Percentiles rank a stretch among this genome's conserved stretches.
Evolutionary conservation across 1,284 basidiomycete genomes (phyloP).

Genomic region (Cryptococcus jaspeensis): DNA sequence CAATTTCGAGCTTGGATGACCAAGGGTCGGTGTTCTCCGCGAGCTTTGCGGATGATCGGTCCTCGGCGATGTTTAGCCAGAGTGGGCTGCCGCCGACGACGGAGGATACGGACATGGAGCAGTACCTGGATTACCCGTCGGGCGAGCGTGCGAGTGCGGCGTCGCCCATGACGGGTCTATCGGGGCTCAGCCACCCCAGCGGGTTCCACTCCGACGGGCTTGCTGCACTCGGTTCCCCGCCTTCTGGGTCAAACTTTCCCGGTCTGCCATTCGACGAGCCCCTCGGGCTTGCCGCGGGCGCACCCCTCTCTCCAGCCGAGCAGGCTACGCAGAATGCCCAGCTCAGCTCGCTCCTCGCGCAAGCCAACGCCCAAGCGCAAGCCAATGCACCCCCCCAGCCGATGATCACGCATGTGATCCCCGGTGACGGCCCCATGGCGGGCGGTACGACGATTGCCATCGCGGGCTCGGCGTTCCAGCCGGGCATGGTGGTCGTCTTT

Average conservation of each 20-base stretch:
- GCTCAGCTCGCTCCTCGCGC: conserved; percentile 7
- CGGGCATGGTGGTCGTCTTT: conserved; percentile 70
- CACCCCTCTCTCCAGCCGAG: conserved; percentile 14
- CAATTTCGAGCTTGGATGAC: conserved; percentile 33
- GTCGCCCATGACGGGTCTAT: not conserved
- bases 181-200: too few relatives aligned
- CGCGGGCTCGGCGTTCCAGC: conserved; percentile 79
- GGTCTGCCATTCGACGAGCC: conserved; percentile 18
- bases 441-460: conserved; percentile 96
- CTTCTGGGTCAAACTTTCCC: conserved; percentile 10
- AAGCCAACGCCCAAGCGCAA: conserved; percentile 6
- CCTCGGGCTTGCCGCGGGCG: not conserved
- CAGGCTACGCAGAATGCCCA: conserved; percentile 20
- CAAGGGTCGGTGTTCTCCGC: conserved; percentile 37
- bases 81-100: conserved; percentile 33
- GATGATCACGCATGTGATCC: conserved; percentile 65
- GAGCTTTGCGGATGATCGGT: conserved; percentile 21
- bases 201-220: conserved; percentile 9
- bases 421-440: conserved; percentile 83
- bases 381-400: conserved; percentile 31
- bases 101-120: conserved; percentile 4
- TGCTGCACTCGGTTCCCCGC: conserved; percentile 8
- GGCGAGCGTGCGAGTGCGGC: conserved; percentile 22
- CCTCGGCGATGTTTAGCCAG: conserved; percentile 37
- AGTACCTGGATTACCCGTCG: conserved; percentile 44